Conservation (phyloP, 192 early-diverging fungal genomes). For the Thamnidium elegans region DNA sequence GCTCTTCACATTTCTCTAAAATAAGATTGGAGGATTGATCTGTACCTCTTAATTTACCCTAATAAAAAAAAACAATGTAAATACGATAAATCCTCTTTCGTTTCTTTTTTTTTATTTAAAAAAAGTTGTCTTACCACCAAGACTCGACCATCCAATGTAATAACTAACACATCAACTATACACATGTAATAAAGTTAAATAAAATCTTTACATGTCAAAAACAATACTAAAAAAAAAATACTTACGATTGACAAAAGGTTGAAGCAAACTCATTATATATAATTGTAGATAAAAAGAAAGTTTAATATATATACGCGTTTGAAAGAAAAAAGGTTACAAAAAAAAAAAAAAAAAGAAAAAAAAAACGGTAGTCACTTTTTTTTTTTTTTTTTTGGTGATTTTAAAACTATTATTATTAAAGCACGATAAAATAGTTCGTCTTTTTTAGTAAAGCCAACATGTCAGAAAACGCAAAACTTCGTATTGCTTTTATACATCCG, state of each 20-base stretch:
- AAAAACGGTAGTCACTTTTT: neutral
- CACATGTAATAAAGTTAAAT: neutral
- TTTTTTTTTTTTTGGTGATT: no score
- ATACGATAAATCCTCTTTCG: neutral
- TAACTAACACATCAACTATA: slow-evolving; percentile 28
- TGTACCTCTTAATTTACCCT: slow-evolving; percentile 55
- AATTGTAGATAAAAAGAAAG: no score
- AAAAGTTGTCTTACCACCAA: slow-evolving; percentile 30
- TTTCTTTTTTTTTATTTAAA: neutral
- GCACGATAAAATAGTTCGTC: no score
- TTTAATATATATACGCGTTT: neutral
- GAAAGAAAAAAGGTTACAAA: neutral
- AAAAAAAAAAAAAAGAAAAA: neutral
- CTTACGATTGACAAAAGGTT: slow-evolving; percentile 21
- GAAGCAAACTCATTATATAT: slow-evolving; percentile 18
- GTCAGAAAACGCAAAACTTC: no score
- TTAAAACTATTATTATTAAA: no score
- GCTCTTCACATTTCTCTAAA: slow-evolving; percentile 47
- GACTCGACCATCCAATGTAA: slow-evolving; percentile 44
- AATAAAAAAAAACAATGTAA: neutral
- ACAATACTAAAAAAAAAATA: neutral
- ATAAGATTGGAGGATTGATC: slow-evolving; percentile 57
- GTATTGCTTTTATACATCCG: slow-evolving; percentile 86
- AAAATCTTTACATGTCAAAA: neutral
- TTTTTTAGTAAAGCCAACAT: no score